Conservation (phyloP, 257 asterid genomes). For the Craterostigma plantagineum region DNA sequence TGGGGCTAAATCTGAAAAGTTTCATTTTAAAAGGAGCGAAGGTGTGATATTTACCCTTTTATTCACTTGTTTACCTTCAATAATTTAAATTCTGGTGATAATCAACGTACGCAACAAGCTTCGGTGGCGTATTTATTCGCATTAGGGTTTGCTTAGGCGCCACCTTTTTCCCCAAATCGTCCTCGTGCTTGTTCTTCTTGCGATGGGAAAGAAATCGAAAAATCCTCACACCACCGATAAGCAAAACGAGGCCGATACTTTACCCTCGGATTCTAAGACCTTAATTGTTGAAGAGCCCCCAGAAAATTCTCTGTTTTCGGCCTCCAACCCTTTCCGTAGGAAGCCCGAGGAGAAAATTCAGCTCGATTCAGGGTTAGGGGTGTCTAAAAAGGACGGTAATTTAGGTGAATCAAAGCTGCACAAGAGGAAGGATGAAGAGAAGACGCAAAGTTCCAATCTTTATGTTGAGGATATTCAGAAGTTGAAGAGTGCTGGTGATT, state of each 20-base stretch:
- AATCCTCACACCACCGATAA: slow-evolving; percentile 13
- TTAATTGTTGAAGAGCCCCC: slow-evolving; percentile 34
- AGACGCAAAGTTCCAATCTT: slow-evolving; percentile 11
- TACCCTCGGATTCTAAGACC: slow-evolving; percentile 17
- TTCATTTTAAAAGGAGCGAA: no score
- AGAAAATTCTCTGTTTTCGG: slow-evolving; percentile 10
- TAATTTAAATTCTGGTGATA: no score
- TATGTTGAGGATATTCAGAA: slow-evolving; percentile 13
- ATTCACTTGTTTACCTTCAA: no score
- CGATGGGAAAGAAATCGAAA: slow-evolving; percentile 46
- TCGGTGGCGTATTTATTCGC: no score
- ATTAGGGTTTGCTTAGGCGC: no score
- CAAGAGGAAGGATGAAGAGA: slow-evolving; percentile 20
- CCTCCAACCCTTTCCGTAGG: no score
- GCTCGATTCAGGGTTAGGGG: slow-evolving; percentile 11
- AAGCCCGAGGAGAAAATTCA: slow-evolving; percentile 6
- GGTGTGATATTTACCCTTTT: no score
- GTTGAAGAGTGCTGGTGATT: slow-evolving; percentile 17
- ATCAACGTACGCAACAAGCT: no score
- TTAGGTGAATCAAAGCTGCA: slow-evolving; percentile 14
- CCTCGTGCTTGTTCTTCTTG: slow-evolving; percentile 46
- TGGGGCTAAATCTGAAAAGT: no score
- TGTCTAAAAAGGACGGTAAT: slow-evolving; percentile 10
- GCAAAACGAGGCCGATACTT: slow-evolving; percentile 8
- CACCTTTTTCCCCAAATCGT: neutral